Evolutionary conservation across 306 rosid genomes (phyloP).

Genomic region (Malus orientalis): DNA sequence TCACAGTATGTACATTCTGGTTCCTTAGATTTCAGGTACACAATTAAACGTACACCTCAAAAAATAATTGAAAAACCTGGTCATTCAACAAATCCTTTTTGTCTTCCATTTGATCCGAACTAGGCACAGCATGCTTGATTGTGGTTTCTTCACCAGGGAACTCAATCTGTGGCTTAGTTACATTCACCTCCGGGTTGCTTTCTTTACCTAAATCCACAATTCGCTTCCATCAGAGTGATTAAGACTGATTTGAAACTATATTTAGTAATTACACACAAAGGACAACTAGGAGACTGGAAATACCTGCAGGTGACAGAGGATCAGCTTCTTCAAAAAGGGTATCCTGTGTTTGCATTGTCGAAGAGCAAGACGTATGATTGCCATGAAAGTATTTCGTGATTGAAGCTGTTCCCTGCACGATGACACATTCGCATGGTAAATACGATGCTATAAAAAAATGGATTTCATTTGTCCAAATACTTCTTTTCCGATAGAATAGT

Average conservation of each 20-base stretch:
- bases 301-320: constrained; percentile 58
- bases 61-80: constrained; percentile 12
- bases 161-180: constrained; percentile 28
- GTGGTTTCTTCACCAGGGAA: constrained; percentile 34
- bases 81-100: constrained; percentile 20
- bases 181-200: constrained; percentile 35
- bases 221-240: constrained; percentile 19
- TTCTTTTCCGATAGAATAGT: neutral
- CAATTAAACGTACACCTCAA: neutral
- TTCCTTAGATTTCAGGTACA: neutral
- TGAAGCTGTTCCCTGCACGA: constrained; percentile 66
- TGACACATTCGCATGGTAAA: neutral
- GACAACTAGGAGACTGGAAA: constrained; percentile 7
- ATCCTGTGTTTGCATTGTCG: constrained; percentile 35
- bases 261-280: neutral
- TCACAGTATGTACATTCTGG: neutral
- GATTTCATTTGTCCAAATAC: neutral
- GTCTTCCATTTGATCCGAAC: constrained; percentile 44
- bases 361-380: constrained; percentile 27
- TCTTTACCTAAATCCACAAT: constrained; percentile 37
- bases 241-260: neutral
- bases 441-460: neutral
- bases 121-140: constrained; percentile 18
- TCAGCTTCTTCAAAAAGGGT: constrained; percentile 37
- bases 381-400: constrained; percentile 74